These are phyloP conservation scores for Isoetes taiwanensis DNA, from an alignment of 75 land plant genomes.

Conservation along the genomic window DNA sequence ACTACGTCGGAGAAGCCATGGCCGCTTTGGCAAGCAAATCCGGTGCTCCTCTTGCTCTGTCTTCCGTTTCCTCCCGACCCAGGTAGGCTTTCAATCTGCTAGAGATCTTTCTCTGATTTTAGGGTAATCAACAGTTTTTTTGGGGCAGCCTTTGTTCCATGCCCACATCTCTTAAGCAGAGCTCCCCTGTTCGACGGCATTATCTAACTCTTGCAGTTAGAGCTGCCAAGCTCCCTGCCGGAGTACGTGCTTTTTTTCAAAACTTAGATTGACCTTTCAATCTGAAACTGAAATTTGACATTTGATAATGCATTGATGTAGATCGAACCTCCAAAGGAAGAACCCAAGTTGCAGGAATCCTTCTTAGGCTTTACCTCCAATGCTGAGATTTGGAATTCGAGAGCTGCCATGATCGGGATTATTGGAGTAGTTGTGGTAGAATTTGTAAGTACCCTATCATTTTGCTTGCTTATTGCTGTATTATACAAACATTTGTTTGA, in stretches of 20 bases:
- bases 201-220: constrained; percentile 18
- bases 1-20: too few relatives aligned
- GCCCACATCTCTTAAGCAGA: too few relatives aligned
- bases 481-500: neutral
- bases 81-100: too few relatives aligned
- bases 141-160: too few relatives aligned
- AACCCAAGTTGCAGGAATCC: constrained; percentile 59
- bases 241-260: constrained; percentile 23
- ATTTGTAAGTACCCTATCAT: constrained; percentile 33
- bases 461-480: neutral
- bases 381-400: constrained; percentile 89
- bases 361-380: constrained; percentile 75
- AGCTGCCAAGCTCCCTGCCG: constrained; percentile 68
- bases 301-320: constrained; percentile 11
- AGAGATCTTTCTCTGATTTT: too few relatives aligned
- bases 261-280: neutral
- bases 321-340: constrained; percentile 70
- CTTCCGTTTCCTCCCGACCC: too few relatives aligned
- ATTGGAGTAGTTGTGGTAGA: constrained; percentile 73
- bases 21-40: too few relatives aligned
- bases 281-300: neutral
- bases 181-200: too few relatives aligned
- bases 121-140: too few relatives aligned
- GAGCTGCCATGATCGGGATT: constrained; percentile 90
- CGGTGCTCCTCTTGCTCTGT: too few relatives aligned